A percentile compares a stretch with the other conserved stretches of the same genome.
Conservation (phyloP, 2,329 filamentous ascomycete species). For the Cryphonectria carpinicola region DNA sequence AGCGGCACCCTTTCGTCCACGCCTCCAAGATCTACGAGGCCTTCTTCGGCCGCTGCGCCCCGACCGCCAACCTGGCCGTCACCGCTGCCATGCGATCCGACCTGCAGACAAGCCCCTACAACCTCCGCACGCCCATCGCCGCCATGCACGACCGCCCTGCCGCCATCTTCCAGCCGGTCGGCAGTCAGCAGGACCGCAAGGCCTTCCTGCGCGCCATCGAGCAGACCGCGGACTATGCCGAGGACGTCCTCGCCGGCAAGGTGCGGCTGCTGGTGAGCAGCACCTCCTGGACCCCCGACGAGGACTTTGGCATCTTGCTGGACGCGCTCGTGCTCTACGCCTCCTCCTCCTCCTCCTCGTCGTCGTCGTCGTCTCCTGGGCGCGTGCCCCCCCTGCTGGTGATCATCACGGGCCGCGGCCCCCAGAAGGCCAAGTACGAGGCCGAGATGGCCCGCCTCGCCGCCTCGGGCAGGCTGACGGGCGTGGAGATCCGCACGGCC, state of each 20-base stretch:
- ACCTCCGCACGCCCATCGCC: constrained; percentile 65
- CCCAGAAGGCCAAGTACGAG: constrained; percentile 78
- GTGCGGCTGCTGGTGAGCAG: constrained; percentile 82
- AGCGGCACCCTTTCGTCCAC: constrained; percentile 73
- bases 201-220: constrained; percentile 68
- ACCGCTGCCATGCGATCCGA: constrained; percentile 85
- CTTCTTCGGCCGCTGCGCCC: constrained; percentile 68
- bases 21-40: constrained; percentile 80
- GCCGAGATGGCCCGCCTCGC: constrained; percentile 65
- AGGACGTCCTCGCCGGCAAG: constrained; percentile 60
- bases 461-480: constrained; percentile 64
- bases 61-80: constrained; percentile 79
- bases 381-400: constrained; percentile 71
- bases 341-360: constrained; percentile 28
- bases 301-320: constrained; percentile 89
- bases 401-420: constrained; percentile 94
- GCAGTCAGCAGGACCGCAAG: constrained; percentile 48
- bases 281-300: constrained; percentile 96
- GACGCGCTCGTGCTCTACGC: constrained; percentile 77
- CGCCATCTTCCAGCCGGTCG: constrained; percentile 75
- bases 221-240: constrained; percentile 64
- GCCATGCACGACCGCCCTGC: constrained; percentile 88
- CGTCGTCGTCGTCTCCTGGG: constrained; percentile 24
- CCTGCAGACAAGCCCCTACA: constrained; percentile 66
- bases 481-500: constrained; percentile 75